A percentile compares a stretch with the other conserved stretches of the same genome.
Evolutionary conservation across 2,329 filamentous ascomycete genomes (phyloP).

Genomic region (Plectosphaerella cucumerina): DNA sequence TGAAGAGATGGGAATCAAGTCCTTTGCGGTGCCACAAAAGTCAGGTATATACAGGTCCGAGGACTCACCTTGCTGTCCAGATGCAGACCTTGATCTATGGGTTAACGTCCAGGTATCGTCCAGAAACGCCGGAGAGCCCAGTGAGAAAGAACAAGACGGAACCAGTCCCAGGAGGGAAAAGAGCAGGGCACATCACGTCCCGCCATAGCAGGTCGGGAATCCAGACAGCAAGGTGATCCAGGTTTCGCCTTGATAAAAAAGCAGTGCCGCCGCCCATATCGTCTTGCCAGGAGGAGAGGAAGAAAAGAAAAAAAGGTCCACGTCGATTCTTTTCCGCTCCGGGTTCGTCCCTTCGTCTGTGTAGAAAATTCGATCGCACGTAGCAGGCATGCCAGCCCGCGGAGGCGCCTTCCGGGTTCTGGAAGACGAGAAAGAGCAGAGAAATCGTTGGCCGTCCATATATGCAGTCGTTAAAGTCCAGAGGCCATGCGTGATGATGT

Average conservation of each 20-base stretch:
- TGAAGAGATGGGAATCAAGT: constrained; percentile 1
- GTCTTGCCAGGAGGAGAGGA: background rate
- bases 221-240: constrained; percentile 14
- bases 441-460: constrained; percentile 13
- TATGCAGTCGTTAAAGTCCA: constrained; percentile 14
- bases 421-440: background rate
- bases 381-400: constrained; percentile 10
- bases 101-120: constrained; percentile 8
- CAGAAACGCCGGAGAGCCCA: constrained; percentile 13
- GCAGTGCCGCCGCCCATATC: constrained; percentile 2
- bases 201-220: constrained; percentile 4
- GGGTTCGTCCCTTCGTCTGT: constrained; percentile 5
- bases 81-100: constrained; percentile 11
- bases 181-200: constrained; percentile 10
- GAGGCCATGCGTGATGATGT: constrained; percentile 5
- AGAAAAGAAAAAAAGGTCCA: background rate
- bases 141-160: constrained; percentile 6
- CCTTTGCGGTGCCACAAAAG: constrained; percentile 1
- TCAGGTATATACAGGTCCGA: constrained; percentile 9
- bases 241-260: constrained; percentile 2
- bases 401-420: background rate
- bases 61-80: constrained; percentile 15
- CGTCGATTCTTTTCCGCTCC: constrained; percentile 11
- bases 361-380: constrained; percentile 4
- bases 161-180: constrained; percentile 6